Evolutionary conservation across 441 rosid species (phyloP), one percentile per base, ranked within the genome.

Genomic region (Raphanus hybrid): DNA sequence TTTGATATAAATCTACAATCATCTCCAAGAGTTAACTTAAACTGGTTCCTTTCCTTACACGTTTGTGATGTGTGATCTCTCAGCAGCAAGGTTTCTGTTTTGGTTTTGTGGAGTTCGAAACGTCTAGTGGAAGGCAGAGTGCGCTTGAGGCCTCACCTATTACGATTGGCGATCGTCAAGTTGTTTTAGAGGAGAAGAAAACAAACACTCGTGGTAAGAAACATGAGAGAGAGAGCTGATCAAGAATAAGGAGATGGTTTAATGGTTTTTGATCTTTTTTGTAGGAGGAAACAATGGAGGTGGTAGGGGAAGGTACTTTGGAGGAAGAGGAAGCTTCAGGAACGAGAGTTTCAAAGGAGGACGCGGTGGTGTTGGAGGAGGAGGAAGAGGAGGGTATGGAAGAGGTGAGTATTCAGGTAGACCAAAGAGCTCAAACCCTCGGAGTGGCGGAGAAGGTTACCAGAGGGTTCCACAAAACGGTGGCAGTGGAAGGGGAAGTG

Each of bases 41-140:
- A 45, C 67, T 18, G n/a, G 52, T n/a, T 6, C 39, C 0, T 57
- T 1, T 72, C 74, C 77, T 86, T 78, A 78, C 70, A 62, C 76
- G 67, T 43, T 59, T 34, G 66, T 71, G 34, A 45, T 82, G 58
- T 73, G 70, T 71, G 5, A 70, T 80, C 27, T 60, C 14, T 45
- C 86, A 66, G 86, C 87, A 87, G 91, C 97, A 88, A 84, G 95
- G 98, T 55, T 90, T 85, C 72, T 89, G 97, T 79, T 96, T 96
- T 75, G 98, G 99, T 26, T 96, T 96, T 81, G 99, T 96, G 77
- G 98, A 94, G 81, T 95, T 95, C 52, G 98, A 91, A 84, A 81
- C 85, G 27, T 82, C 85, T 39, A 82, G 78, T 70, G 88, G 98
- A 27, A 85, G 87, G 90, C 89, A 89, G 65, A 77, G 68, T 78